Evolutionary conservation across 2,329 filamentous ascomycete species (phyloP).

Genomic region (Penicillium sp.): DNA sequence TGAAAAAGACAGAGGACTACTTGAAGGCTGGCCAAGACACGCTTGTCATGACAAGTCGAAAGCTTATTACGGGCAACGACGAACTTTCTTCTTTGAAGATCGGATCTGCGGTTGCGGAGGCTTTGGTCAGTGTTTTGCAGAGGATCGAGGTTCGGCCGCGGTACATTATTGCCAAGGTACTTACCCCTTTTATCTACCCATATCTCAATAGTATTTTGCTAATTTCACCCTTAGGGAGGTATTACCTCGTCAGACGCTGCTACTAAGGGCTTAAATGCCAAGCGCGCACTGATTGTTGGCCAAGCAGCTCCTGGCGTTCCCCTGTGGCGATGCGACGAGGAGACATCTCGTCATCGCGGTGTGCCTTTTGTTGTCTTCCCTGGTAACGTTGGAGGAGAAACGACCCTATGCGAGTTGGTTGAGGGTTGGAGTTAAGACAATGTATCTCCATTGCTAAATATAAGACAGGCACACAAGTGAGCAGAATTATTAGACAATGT

Average conservation of each 20-base stretch:
- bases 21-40: slow-evolving; percentile 57
- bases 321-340: slow-evolving; percentile 62
- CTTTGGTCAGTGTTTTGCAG: slow-evolving; percentile 56
- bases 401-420: slow-evolving; percentile 54
- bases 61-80: slow-evolving; percentile 55
- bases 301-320: slow-evolving; percentile 64
- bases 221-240: slow-evolving; percentile 48
- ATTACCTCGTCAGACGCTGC: slow-evolving; percentile 65
- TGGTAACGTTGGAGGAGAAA: slow-evolving; percentile 60
- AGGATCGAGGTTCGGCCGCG: slow-evolving; percentile 54
- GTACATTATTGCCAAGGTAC: slow-evolving; percentile 61
- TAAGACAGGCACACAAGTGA: background rate
- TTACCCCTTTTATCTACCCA: background rate
- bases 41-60: slow-evolving; percentile 63
- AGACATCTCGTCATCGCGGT: slow-evolving; percentile 54
- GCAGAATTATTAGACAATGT: background rate
- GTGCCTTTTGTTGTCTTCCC: slow-evolving; percentile 64
- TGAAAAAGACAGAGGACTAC: slow-evolving; percentile 43
- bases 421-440: slow-evolving; percentile 38
- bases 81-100: slow-evolving; percentile 59
- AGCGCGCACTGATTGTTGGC: slow-evolving; percentile 58
- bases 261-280: slow-evolving; percentile 60
- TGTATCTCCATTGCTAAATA: background rate
- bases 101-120: slow-evolving; percentile 56
- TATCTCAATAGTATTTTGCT: background rate